Conservation (phyloP, 768 basidiomycete species). For the Lentinula edodes region DNA sequence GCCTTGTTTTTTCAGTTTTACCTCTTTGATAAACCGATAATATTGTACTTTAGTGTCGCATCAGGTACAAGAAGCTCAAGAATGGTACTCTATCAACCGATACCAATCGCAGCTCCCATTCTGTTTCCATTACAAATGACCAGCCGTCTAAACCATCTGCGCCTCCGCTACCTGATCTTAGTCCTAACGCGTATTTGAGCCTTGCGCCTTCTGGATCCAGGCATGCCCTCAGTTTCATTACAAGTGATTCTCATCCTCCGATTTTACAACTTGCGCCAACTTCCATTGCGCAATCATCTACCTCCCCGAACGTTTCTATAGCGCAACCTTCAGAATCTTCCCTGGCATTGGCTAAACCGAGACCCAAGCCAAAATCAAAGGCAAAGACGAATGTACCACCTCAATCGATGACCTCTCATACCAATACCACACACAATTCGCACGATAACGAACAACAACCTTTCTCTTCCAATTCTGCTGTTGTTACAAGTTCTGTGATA, state of each 20-base stretch:
- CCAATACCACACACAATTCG: background rate
- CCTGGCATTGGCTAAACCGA: background rate
- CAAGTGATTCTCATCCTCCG: background rate
- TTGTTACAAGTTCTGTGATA: background rate
- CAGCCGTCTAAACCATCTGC: background rate
- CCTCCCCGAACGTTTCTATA: background rate
- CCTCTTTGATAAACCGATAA: background rate
- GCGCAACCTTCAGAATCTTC: background rate
- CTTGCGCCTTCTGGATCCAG: background rate
- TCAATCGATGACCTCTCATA: background rate
- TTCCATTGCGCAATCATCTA: background rate
- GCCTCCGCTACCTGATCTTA: background rate
- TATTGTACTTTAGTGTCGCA: constrained; percentile 38
- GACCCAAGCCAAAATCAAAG: constrained; percentile 2
- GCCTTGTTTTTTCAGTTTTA: constrained; percentile 7
- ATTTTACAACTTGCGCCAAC: background rate
- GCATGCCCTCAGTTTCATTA: background rate
- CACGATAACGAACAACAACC: background rate
- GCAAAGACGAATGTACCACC: background rate
- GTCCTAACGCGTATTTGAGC: background rate
- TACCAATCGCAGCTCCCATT: too few relatives aligned
- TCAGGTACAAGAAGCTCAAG: constrained; percentile 24
- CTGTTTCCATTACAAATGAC: background rate
- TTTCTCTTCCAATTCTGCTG: background rate
- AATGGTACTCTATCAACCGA: background rate